Percentiles rank a stretch among this genome's conserved stretches.
These are phyloP conservation scores for Aspergillus affinis DNA, from an alignment of 495 filamentous ascomycete species.

Conservation along the genomic window DNA sequence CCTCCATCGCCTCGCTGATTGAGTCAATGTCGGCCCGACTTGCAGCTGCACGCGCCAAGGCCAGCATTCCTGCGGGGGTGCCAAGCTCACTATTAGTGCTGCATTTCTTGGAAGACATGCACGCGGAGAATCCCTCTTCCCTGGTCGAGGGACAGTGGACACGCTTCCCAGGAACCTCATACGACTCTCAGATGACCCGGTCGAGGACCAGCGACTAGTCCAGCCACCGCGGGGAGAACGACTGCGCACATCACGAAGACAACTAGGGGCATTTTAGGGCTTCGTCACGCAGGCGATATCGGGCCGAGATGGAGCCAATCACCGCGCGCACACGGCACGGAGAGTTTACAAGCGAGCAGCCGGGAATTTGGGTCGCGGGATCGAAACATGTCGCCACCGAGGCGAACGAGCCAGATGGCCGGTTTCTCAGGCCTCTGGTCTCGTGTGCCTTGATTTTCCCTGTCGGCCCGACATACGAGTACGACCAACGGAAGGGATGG, in stretches of 20 bases:
- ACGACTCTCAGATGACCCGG: background rate
- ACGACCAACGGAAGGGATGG: background rate
- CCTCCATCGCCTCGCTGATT: background rate
- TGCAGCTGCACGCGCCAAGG: background rate
- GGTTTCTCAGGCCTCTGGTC: background rate
- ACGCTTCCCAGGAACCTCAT: too few relatives aligned
- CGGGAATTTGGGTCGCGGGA: background rate
- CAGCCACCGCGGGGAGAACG: background rate
- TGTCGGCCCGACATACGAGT: background rate
- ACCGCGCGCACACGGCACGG: background rate
- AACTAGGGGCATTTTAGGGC: background rate
- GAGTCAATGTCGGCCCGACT: background rate
- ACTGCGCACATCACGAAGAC: too few relatives aligned
- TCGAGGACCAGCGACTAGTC: background rate
- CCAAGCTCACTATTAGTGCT: too few relatives aligned
- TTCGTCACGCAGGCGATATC: background rate
- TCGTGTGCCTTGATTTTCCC: background rate
- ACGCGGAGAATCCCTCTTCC: too few relatives aligned
- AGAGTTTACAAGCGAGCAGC: background rate
- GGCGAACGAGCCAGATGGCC: too few relatives aligned
- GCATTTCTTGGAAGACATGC: too few relatives aligned
- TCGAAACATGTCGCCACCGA: background rate
- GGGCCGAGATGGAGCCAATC: slow-evolving; percentile 4
- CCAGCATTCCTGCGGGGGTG: background rate
- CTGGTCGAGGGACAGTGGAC: too few relatives aligned